Base-by-base conservation (phyloP, 257 asterid species). In the Thymus mandschuricus region DNA sequence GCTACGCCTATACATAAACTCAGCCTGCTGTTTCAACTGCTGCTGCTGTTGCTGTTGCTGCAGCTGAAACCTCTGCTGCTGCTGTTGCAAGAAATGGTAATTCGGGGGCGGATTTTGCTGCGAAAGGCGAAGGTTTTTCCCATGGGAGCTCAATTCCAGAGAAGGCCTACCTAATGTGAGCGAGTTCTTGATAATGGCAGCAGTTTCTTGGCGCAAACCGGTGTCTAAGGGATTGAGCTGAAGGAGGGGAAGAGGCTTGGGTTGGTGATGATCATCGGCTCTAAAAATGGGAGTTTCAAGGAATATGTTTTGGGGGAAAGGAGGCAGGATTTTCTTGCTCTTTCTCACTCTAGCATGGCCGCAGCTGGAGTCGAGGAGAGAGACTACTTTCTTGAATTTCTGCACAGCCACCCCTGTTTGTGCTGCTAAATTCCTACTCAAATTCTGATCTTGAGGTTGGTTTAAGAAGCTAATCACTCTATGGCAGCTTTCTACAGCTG, bases 311-410 rank as follows among this genome's bases (percentile, higher is more conserved):
- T 80, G 92, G 55, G 97, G 96, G 3, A 86, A 66, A 71, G 79
- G 86, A 55, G 82, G 52, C 45, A 61, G 83, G 50, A 71, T 67
- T 80, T 84, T 83, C 69, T 65, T 86, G 75, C 70, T 59, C 66
- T 82, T 92, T 78, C 96, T 87, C 30, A 86, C 86, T 76, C 97
- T 88, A 63, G 98, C 98, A 84, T 90, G 98, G 13, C 98, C 97
- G 45, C 84, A 60, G 48, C 73, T 81, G 10, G 94, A 81, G 78
- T 69, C 82, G 13, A 93, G 88, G 50, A 86, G 87, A 66, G 94
- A 85, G 45, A 82, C 91, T 45, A 93, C 96, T 72, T 78, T 87
- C 78, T 86, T 89, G 81, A 93, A 90, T 60, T 78, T 87, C 51
- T 74, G 71, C 31, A 93, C 90, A 71, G 94, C 96, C 1, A 87